Percentiles rank a stretch among this genome's conserved stretches.
Conservation (phyloP, 345 rosid species). For the Acer campestre region DNA sequence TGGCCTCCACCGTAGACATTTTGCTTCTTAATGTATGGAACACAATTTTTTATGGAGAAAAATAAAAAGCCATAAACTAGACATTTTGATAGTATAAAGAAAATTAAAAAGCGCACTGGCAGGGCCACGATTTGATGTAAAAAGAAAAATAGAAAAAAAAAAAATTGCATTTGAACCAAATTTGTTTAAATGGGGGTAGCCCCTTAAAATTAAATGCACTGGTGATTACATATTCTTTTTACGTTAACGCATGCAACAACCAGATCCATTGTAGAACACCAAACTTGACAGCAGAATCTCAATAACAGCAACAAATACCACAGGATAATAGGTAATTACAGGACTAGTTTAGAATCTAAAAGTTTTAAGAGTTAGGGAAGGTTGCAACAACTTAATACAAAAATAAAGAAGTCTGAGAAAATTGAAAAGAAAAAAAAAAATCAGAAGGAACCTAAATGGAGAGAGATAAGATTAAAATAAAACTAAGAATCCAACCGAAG, state of each 20-base stretch:
- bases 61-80: too few species aligned
- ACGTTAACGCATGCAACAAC: neutral
- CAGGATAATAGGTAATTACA: neutral
- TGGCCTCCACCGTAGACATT: neutral
- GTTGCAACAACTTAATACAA: slow-evolving; percentile 4
- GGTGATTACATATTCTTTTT: neutral
- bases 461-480: neutral
- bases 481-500: neutral
- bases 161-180: too few species aligned
- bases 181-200: neutral
- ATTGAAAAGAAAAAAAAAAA: neutral
- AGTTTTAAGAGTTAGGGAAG: neutral
- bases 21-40: neutral
- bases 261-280: neutral
- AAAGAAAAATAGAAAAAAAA: too few species aligned
- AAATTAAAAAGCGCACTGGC: too few species aligned
- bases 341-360: neutral
- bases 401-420: neutral
- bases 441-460: neutral
- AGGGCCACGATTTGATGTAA: too few species aligned
- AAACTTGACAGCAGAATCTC: neutral
- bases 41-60: neutral
- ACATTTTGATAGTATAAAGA: too few species aligned
- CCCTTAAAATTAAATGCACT: neutral
- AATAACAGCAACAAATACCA: slow-evolving; percentile 1